A percentile compares a stretch with the other conserved stretches of the same genome.
Conservation (phyloP, 129 eudicot species). For the Helichrysum umbraculigerum region DNA sequence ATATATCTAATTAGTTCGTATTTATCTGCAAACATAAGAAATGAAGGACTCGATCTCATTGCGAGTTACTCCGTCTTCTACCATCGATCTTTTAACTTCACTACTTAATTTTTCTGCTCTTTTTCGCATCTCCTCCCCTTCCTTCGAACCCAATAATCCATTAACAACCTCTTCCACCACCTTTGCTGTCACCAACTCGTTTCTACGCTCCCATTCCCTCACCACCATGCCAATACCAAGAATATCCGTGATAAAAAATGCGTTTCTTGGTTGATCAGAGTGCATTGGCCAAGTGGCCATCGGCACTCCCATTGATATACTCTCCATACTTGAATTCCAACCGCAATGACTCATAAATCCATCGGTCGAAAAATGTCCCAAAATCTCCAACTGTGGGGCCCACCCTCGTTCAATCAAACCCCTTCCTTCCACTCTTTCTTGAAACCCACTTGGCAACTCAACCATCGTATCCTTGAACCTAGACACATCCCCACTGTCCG, state of each 20-base stretch:
- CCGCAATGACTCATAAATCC: conserved; percentile 50
- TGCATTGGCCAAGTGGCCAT: conserved; percentile 50
- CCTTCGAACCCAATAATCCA: conserved; percentile 24
- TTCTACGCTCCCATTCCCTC: conserved; percentile 33
- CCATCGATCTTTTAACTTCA: conserved; percentile 25
- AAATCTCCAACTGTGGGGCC: conserved; percentile 50
- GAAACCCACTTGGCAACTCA: conserved; percentile 38
- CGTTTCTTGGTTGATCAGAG: conserved; percentile 44
- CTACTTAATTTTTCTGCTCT: conserved; percentile 30
- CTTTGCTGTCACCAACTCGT: conserved; percentile 26
- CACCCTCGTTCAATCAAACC: conserved; percentile 45
- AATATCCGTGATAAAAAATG: conserved; percentile 20
- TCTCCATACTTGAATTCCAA: conserved; percentile 51
- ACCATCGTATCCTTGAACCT: conserved; percentile 11
- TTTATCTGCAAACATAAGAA: conserved; percentile 6
- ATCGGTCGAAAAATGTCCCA: conserved; percentile 36
- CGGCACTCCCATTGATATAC: conserved; percentile 44
- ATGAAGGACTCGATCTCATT: conserved; percentile 35
- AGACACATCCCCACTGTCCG: conserved; percentile 36
- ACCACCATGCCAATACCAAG: conserved; percentile 33
- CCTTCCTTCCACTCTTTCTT: conserved; percentile 35
- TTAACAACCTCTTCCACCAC: conserved; percentile 23
- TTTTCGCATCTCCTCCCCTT: conserved; percentile 38
- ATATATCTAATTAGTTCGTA: too few species aligned
- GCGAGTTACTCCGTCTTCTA: conserved; percentile 21